Evolutionary conservation across 139 green algal genomes (phyloP), one percentile per base, ranked within the genome.

Genomic region (Picochlorum sp.): DNA sequence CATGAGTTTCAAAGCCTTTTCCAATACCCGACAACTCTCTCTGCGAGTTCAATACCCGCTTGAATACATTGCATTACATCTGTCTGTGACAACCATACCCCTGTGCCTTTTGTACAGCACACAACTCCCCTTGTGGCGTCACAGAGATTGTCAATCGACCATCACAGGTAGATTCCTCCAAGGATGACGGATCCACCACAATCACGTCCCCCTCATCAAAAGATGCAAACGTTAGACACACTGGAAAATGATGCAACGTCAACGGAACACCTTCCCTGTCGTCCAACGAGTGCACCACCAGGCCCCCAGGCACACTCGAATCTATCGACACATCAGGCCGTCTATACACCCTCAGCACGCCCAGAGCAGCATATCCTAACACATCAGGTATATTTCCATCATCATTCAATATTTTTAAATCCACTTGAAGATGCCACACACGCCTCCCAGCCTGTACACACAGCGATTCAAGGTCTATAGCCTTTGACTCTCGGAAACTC

Each of bases 391-490:
- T 69, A 63, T 95, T 93, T 5, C 90, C 91, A n/a, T 66, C 70
- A 26, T 83, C 56, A 64, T 92, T 86, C 58, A 97, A 66, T 20
- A 96, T 79, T 4, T 82, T 79, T 2, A 92, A 67, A 58, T 94
- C 84, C 4, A 93, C 68, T 0, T 80, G 61, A 9, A 96, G 32
- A 11, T 72, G 52, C 89, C 90, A 96, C 62, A 94, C 86, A 76
- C 86, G 57, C 54, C 64, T 65, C 15, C 54, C 88, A 16, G 87
- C 76, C 59, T 91, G 51, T 32, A 97, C 86, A 68, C 85, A 94
- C 58, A 97, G 76, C 20, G 90, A 79, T 74, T 97, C 90, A 34
- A 75, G 65, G 71, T 97, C 90, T 37, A 97, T 66, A 23, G 90
- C 90, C 11, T 80, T 68, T 65, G 71, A 88, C 59, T 90, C 78